Percentiles rank a stretch among this genome's conserved stretches.
Evolutionary conservation across 495 filamentous ascomycete genomes (phyloP).

Genomic region (Parmelia sp.): DNA sequence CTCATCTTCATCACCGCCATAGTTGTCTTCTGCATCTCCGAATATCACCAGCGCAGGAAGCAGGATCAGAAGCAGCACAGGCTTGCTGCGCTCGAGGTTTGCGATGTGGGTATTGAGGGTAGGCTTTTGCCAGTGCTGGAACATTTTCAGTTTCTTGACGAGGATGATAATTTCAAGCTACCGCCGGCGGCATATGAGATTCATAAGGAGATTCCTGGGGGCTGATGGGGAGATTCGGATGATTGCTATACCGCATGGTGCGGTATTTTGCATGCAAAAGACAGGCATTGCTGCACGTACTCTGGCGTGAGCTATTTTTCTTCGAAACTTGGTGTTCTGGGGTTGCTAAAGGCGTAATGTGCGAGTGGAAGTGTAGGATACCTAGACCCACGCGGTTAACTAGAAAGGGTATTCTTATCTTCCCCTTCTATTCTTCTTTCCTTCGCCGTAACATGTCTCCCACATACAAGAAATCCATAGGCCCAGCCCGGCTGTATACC

Average conservation of each 20-base stretch:
- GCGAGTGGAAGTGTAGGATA: not conserved
- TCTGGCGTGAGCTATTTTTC: not conserved
- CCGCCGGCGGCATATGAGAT: not conserved
- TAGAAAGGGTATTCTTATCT: not conserved
- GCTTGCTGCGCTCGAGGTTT: not conserved
- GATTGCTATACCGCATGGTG: not conserved
- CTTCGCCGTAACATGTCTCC: not conserved
- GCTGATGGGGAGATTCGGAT: not conserved
- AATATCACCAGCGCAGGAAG: not conserved
- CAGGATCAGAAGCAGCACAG: not conserved
- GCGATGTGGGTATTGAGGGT: not conserved
- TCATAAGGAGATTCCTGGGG: not conserved
- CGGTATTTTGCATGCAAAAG: not conserved
- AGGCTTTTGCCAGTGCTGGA: not conserved
- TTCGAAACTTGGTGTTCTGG: not conserved
- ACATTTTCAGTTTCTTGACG: not conserved
- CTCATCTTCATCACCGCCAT: not conserved
- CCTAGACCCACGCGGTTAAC: not conserved
- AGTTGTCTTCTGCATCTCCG: not conserved
- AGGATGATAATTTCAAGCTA: not conserved
- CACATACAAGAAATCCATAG: too few species aligned
- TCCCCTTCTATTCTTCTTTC: not conserved
- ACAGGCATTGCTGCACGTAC: not conserved
- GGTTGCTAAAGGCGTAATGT: not conserved
- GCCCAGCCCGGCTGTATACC: too few species aligned